These are phyloP conservation scores for Heterobasidion occidentale DNA, from an alignment of 1,284 basidiomycete species.

Conservation along the genomic window DNA sequence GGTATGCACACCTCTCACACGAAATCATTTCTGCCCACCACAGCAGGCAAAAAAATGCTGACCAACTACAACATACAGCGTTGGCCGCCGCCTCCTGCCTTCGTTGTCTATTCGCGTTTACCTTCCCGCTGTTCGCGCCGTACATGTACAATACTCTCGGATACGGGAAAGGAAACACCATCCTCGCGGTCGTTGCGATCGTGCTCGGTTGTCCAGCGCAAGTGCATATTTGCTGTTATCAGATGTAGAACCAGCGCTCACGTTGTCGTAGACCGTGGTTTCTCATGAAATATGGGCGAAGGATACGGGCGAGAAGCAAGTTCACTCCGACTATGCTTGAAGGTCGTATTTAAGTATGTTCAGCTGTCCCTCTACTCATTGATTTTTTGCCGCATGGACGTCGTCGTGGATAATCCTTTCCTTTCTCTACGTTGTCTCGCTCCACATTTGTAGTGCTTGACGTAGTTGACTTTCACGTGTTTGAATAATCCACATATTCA, in stretches of 20 bases:
- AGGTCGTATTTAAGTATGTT: too few species aligned
- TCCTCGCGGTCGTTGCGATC: constrained; percentile 51
- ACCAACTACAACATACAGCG: constrained; percentile 24
- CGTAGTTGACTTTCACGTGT: too few species aligned
- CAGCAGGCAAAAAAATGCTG: neutral
- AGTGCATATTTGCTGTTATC: constrained; percentile 16
- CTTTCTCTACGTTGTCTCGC: too few species aligned
- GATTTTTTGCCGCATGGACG: too few species aligned
- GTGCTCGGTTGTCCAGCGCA: constrained; percentile 59
- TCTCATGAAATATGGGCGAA: neutral
- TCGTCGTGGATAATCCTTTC: too few species aligned
- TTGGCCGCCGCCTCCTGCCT: constrained; percentile 50
- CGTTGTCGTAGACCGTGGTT: neutral
- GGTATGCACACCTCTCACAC: constrained; percentile 25
- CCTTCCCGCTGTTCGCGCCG: constrained; percentile 62
- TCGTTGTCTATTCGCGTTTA: constrained; percentile 54
- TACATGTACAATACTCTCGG: constrained; percentile 53
- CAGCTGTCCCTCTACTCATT: too few species aligned
- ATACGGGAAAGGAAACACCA: constrained; percentile 56
- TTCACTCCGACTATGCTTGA: too few species aligned
- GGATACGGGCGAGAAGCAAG: too few species aligned
- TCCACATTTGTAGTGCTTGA: too few species aligned
- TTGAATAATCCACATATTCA: too few species aligned
- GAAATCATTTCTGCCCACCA: too few species aligned
- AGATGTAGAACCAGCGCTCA: neutral